phyloP scores from a whole-genome alignment of 352 stramenopile species.

The Globisporangium radiosum region DNA sequence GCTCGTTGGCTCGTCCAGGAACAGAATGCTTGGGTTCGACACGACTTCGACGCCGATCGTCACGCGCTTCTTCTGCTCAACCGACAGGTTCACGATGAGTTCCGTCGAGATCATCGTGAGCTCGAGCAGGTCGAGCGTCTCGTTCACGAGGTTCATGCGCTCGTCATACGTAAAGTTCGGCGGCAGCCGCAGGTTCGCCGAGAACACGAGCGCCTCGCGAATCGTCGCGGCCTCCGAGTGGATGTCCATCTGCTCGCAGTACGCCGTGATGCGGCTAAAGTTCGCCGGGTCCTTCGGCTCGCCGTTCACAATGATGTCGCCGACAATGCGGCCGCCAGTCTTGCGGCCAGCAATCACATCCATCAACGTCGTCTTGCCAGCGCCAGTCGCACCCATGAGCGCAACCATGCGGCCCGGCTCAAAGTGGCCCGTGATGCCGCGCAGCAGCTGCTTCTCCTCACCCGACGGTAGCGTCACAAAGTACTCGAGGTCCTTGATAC shows the following conservation, averaged over 20 bases:
- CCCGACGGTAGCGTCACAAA: conserved; percentile 22
- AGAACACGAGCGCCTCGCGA: conserved; percentile 87
- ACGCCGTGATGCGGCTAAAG: conserved; percentile 31
- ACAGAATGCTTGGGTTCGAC: conserved; percentile 67
- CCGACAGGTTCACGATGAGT: conserved; percentile 32
- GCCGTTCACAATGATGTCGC: conserved; percentile 89
- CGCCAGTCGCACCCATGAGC: conserved; percentile 67
- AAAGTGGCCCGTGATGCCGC: conserved; percentile 42
- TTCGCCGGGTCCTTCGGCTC: conserved; percentile 51
- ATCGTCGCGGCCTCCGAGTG: conserved; percentile 85
- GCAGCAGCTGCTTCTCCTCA: conserved; percentile 67
- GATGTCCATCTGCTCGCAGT: conserved; percentile 84
- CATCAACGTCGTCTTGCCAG: conserved; percentile 93
- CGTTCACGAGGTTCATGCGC: conserved; percentile 20
- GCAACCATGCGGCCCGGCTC: conserved; percentile 51
- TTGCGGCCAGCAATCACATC: conserved; percentile 94
- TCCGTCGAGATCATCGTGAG: conserved; percentile 24
- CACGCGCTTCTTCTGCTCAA: conserved; percentile 48
- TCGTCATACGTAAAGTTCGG: background rate
- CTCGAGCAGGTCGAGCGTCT: conserved; percentile 30
- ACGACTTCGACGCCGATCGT: conserved; percentile 69
- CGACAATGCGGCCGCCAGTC: conserved; percentile 76
- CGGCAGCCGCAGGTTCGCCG: conserved; percentile 62
- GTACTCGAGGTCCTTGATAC: conserved; percentile 46
- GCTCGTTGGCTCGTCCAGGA: conserved; percentile 73